Evolutionary conservation across 208 protist genomes (phyloP).

Genomic region (Borovskyia barvae): DNA sequence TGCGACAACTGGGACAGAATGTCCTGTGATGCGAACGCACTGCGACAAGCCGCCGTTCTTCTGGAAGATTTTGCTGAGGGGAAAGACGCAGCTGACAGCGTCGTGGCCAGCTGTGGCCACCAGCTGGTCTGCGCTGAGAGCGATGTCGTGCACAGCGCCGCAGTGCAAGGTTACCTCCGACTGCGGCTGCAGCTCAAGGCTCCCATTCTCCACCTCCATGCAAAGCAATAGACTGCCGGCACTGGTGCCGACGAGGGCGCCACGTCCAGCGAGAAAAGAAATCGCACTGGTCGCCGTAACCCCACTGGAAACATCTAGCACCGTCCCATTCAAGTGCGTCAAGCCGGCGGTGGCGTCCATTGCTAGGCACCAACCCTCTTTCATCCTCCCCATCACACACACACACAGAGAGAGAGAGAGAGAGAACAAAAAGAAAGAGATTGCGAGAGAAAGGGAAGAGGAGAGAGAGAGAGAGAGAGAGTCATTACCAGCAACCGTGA

Average conservation of each 20-base stretch:
- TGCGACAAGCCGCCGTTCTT: slow-evolving; percentile 1
- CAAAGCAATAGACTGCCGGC: slow-evolving; percentile 19
- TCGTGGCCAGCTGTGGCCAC: slow-evolving; percentile 74
- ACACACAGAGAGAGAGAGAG: not conserved
- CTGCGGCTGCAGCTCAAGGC: slow-evolving; percentile 5
- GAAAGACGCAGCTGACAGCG: slow-evolving; percentile 48
- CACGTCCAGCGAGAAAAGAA: slow-evolving; percentile 2
- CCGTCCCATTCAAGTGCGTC: slow-evolving; percentile 3
- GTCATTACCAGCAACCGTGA: not conserved
- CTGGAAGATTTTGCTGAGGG: slow-evolving; percentile 25
- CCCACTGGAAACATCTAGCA: slow-evolving; percentile 7
- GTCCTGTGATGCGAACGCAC: slow-evolving; percentile 33
- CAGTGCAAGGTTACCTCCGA: slow-evolving; percentile 48
- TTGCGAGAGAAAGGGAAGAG: not conserved
- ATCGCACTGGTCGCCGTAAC: slow-evolving; percentile 13
- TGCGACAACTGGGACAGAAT: slow-evolving; percentile 51
- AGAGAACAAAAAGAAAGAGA: not conserved
- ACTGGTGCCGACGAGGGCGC: slow-evolving; percentile 18
- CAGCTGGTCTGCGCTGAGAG: slow-evolving; percentile 38
- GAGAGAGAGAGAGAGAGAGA: not conserved
- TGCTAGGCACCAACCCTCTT: too few species aligned
- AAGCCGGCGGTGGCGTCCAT: too few species aligned
- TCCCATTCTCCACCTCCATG: not conserved
- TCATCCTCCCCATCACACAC: too few species aligned
- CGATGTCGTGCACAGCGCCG: slow-evolving; percentile 57